These are phyloP conservation scores for Eurotiales sp. DNA, from an alignment of 2,329 filamentous ascomycete genomes.

Conservation along the genomic window DNA sequence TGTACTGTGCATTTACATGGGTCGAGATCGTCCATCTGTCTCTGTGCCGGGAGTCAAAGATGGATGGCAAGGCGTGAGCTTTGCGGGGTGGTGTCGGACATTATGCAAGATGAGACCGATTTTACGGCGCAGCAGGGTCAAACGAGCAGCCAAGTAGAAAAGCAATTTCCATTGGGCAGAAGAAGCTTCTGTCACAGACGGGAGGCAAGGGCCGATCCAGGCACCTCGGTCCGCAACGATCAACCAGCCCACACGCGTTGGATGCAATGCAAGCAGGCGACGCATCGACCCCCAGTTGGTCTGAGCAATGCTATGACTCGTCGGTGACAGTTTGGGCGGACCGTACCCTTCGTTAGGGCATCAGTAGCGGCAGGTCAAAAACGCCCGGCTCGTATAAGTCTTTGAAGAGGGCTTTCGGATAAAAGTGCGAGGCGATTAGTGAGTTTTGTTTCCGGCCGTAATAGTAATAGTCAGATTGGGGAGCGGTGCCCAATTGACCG, in stretches of 20 bases:
- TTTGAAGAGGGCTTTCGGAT: neutral
- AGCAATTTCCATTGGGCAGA: conserved; percentile 9
- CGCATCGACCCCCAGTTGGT: conserved; percentile 3
- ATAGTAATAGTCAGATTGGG: neutral
- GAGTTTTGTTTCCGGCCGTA: neutral
- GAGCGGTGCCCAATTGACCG: conserved; percentile 8
- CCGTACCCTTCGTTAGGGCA: conserved; percentile 2
- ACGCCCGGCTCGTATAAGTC: neutral
- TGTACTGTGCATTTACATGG: neutral
- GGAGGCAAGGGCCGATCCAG: conserved; percentile 24
- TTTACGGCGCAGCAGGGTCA: conserved; percentile 9
- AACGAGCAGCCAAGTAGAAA: conserved; percentile 8
- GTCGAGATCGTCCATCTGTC: conserved; percentile 4
- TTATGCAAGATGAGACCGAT: conserved; percentile 11
- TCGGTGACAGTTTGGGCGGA: conserved; percentile 3
- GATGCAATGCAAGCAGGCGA: neutral
- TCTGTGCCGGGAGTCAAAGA: conserved; percentile 1
- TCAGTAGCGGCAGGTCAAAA: conserved; percentile 2
- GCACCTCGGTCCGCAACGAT: conserved; percentile 14
- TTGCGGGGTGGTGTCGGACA: conserved; percentile 11
- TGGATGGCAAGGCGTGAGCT: neutral
- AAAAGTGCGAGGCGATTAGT: neutral
- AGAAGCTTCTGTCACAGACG: conserved; percentile 15
- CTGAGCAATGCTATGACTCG: conserved; percentile 2
- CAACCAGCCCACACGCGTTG: conserved; percentile 9